Evolutionary conservation across 2,329 filamentous ascomycete genomes (phyloP).

Genomic region (Claviceps citrina): DNA sequence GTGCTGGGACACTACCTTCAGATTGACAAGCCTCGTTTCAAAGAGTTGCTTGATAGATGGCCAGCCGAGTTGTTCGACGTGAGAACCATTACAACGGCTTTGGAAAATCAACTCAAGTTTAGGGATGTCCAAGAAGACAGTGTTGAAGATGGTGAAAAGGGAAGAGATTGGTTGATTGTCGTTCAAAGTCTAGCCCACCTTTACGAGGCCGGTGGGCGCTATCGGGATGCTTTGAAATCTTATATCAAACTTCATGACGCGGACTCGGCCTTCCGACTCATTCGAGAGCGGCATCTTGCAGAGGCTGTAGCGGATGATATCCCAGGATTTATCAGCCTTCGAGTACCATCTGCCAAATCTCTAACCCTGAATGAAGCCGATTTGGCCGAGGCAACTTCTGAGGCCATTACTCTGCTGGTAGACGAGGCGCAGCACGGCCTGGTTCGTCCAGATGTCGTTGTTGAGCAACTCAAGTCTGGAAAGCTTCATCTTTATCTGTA

Average conservation of each 20-base stretch:
- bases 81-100: slow-evolving; percentile 55
- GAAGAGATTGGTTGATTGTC: slow-evolving; percentile 78
- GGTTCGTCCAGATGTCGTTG: slow-evolving; percentile 61
- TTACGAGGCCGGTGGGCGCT: slow-evolving; percentile 65
- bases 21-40: slow-evolving; percentile 58
- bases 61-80: slow-evolving; percentile 71
- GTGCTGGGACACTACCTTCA: slow-evolving; percentile 80
- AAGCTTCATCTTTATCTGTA: slow-evolving; percentile 63
- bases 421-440: slow-evolving; percentile 84
- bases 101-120: slow-evolving; percentile 69
- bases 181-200: slow-evolving; percentile 73
- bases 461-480: slow-evolving; percentile 57
- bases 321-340: slow-evolving; percentile 69
- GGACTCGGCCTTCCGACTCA: slow-evolving; percentile 72
- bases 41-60: slow-evolving; percentile 70
- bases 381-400: slow-evolving; percentile 62
- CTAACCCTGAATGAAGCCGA: slow-evolving; percentile 51
- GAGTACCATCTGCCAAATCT: slow-evolving; percentile 59
- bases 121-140: slow-evolving; percentile 62
- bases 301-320: slow-evolving; percentile 84
- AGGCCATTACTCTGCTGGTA: slow-evolving; percentile 74
- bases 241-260: slow-evolving; percentile 88
- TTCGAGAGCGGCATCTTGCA: slow-evolving; percentile 77
- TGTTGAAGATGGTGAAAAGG: slow-evolving; percentile 55
- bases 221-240: slow-evolving; percentile 70